Percentiles rank a stretch among this genome's conserved stretches.
Conservation (phyloP, 1,284 basidiomycete species). For the Trichosporon inkin region DNA sequence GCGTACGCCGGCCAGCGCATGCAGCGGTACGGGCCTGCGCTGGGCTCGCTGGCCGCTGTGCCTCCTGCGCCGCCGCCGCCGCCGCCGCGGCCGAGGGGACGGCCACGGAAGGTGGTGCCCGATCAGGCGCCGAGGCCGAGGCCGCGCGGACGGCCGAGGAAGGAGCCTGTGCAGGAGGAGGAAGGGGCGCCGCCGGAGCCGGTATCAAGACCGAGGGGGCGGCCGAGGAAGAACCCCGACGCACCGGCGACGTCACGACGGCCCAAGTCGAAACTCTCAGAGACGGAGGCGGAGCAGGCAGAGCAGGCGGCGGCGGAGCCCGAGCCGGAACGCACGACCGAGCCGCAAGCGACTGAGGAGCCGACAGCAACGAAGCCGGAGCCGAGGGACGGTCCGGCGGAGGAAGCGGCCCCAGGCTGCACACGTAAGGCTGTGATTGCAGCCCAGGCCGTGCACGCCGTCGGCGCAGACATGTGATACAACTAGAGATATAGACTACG, state of each 20-base stretch:
- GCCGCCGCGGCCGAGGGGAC: not conserved
- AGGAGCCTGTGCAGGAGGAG: not conserved
- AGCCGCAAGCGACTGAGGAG: too few species aligned
- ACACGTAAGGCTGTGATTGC: not conserved
- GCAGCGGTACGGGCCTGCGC: slow-evolving; percentile 16
- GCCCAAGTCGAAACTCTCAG: too few species aligned
- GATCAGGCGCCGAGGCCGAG: not conserved
- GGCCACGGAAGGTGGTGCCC: not conserved
- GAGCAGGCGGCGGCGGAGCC: not conserved
- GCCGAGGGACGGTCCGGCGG: not conserved
- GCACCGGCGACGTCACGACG: too few species aligned
- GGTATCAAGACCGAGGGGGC: too few species aligned
- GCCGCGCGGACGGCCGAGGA: not conserved
- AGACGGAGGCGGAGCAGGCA: too few species aligned
- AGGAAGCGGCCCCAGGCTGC: not conserved
- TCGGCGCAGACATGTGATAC: not conserved
- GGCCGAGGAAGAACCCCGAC: too few species aligned
- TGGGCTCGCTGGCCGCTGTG: not conserved
- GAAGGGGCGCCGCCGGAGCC: too few species aligned
- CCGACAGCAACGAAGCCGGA: not conserved
- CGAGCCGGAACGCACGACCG: not conserved
- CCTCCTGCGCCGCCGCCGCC: not conserved
- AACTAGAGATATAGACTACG: not conserved
- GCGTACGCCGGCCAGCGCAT: slow-evolving; percentile 18
- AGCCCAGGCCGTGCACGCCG: not conserved